Base-by-base conservation (phyloP, 75 land plant species). In the Adiantum capillusveneris region DNA sequence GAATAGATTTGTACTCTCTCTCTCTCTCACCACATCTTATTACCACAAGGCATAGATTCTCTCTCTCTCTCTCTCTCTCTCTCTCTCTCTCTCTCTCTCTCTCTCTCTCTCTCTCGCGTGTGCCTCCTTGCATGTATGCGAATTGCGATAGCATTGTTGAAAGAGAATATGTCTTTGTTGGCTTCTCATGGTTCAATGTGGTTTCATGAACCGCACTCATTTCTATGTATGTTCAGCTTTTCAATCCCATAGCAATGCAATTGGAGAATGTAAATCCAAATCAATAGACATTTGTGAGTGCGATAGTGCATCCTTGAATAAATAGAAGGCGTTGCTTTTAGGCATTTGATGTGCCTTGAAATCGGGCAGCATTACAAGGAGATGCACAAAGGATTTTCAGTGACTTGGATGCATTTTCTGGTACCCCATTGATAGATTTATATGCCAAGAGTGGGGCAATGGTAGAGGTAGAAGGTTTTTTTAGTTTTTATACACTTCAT, bases 201-300 rank as follows among this genome's bases (percentile, higher is more conserved):
- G 13, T 31, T n/a, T 50, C 58, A 11, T 63, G 65, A 57, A 63
- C 31, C 26, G 29, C 65, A 11, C 25, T 63, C 12, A 50, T 63
- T 20, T 46, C 56, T 14, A 26, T 22, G 14, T 50, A 63, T 50
- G 25, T 25, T 63, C 34, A 51, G 22, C 65, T 29, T 36, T 63
- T 31, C 31, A 31, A 29, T 1, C 39, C 11, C 50, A 26, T 52
- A 16, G 6, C 2, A 31, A 63, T 63, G 65, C 50, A 50, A n/a
- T 3, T 20, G n/a, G 65, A 63, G 27, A 57, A 57, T 6, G 17
- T 63, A 1, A 19, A 11, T 25, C 37, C 65, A 25, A 52, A 63
- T 24, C 28, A 50, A 16, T 21, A 29, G 14, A 63, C 65, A 25
- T 27, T 51, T 48, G 55, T 63, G 6, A 27, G 31, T 50, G 65